A percentile compares a stretch with the other conserved stretches of the same genome.
Evolutionary conservation across 495 filamentous ascomycete species (phyloP).

Genomic region (Penicillium riverlandense): DNA sequence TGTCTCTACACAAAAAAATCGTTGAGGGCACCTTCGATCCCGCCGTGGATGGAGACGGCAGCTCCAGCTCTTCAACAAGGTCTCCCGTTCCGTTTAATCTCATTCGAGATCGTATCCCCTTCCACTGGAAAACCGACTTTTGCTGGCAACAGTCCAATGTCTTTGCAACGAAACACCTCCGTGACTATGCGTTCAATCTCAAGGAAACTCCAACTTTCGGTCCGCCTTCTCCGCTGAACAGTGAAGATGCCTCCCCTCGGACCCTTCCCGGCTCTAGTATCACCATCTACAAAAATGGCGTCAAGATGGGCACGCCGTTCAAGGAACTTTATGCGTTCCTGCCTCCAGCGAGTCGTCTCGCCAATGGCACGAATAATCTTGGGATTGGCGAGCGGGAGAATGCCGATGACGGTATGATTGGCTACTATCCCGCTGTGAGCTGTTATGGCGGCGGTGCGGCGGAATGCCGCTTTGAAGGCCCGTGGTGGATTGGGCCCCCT

Average conservation of each 20-base stretch:
- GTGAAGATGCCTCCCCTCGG: conserved; percentile 62
- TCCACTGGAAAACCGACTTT: conserved; percentile 83
- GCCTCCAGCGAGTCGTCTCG: conserved; percentile 72
- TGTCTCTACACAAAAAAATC: conserved; percentile 79
- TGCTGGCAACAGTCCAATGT: conserved; percentile 97
- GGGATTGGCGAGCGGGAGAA: conserved; percentile 69
- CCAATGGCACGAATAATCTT: conserved; percentile 50
- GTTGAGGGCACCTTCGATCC: conserved; percentile 83
- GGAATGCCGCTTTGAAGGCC: conserved; percentile 82
- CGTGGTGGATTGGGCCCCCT: conserved; percentile 83
- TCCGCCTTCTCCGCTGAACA: conserved; percentile 56
- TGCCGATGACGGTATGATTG: conserved; percentile 87
- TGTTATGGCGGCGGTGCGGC: conserved; percentile 87
- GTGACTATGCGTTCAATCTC: conserved; percentile 53
- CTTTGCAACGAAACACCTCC: conserved; percentile 78
- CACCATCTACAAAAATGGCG: conserved; percentile 87
- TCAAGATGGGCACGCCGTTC: conserved; percentile 78
- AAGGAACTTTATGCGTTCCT: conserved; percentile 86
- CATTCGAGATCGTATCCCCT: conserved; percentile 88
- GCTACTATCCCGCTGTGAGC: conserved; percentile 91
- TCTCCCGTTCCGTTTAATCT: conserved; percentile 53
- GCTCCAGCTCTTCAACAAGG: conserved; percentile 4
- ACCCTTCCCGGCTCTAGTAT: conserved; percentile 83
- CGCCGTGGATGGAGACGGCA: conserved; percentile 50
- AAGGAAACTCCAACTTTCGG: conserved; percentile 41